Base-by-base conservation (phyloP, 1,284 basidiomycete species). In the Pseudozyma sp. region DNA sequence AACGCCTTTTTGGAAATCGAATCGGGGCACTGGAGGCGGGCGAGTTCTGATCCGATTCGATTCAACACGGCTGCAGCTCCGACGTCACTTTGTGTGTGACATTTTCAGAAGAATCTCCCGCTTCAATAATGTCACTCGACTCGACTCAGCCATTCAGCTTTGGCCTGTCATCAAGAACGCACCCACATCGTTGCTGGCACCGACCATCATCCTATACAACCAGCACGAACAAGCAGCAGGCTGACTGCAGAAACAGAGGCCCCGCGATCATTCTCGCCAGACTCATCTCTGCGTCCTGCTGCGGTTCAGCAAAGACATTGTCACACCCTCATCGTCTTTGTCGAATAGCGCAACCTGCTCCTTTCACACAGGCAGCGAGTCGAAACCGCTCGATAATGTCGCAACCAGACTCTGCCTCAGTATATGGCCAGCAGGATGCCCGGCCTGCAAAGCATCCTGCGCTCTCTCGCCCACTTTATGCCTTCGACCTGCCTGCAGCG, bases 391-490 rank as follows among this genome's bases (percentile, higher is more conserved):
- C 13, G 33, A 58, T n/a, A 47, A 71, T 71, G 68, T 62, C 61
- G 39, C 55, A 59, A 16, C 37, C 44, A 35, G 54, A 52, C 8
- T 7, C n/a, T 1, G 17, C 30, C 6, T 11, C 24, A 13, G n/a
- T 19, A 5, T 11, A 24, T 0, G 13, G 24, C 10, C 46, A 31
- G 5, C 30, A 51, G 14, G 40, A 30, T 17, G 34, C 35, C 5
- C 66, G 59, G 6, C 49, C 39, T 1, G 3, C 55, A 5, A 72
- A 71, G 50, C 73, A 68, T 19, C 59, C 68, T 33, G 46, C 64
- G 9, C 66, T 73, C 10, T 48, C 61, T 7, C 43, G 73, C n/a
- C 79, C 79, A 3, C 65, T 81, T 17, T 81, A 79, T 47, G 78
- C 66, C 7, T 79, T 74, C 47, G 69, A 75, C 33, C 61, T 81